Percentiles rank a stretch among this genome's conserved stretches.
Evolutionary conservation across 179 eudicot species (phyloP).

Genomic region (Actinidia polygama): DNA sequence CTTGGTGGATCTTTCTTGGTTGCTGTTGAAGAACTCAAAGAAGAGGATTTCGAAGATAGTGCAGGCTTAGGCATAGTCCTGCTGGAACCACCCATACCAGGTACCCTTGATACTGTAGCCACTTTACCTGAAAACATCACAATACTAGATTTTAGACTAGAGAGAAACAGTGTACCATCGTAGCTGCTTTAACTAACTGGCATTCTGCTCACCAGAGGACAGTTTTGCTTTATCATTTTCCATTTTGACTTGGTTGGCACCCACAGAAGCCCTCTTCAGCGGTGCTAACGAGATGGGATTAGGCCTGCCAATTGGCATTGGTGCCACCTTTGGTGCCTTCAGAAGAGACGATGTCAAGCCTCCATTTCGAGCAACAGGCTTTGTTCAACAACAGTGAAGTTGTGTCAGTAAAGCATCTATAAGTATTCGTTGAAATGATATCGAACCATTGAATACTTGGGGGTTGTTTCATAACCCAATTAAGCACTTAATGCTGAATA

Average conservation of each 20-base stretch:
- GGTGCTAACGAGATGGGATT: slow-evolving; percentile 33
- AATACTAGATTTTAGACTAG: slow-evolving; percentile 13
- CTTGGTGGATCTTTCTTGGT: slow-evolving; percentile 37
- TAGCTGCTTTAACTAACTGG: not conserved
- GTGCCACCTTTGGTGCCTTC: slow-evolving; percentile 43
- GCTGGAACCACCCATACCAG: slow-evolving; percentile 39
- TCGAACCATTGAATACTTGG: not conserved
- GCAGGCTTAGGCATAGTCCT: slow-evolving; percentile 45
- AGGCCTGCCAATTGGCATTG: slow-evolving; percentile 36
- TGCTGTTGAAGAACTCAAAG: slow-evolving; percentile 40
- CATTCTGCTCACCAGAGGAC: slow-evolving; percentile 25
- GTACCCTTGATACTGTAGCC: slow-evolving; percentile 31
- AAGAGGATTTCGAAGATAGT: slow-evolving; percentile 34
- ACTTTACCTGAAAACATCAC: slow-evolving; percentile 44
- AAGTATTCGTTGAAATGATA: not conserved
- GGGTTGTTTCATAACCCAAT: no score
- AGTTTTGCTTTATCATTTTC: slow-evolving; percentile 42
- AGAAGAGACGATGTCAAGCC: slow-evolving; percentile 40
- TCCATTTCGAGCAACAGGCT: slow-evolving; percentile 44
- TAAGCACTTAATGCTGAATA: no score
- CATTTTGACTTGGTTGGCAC: slow-evolving; percentile 42
- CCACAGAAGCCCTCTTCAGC: slow-evolving; percentile 53
- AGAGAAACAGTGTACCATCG: not conserved
- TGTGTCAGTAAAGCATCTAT: slow-evolving; percentile 27
- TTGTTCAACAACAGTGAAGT: slow-evolving; percentile 20